Base-by-base conservation (phyloP, 2,329 filamentous ascomycete species). In the Cladophialophora chaetospira region DNA sequence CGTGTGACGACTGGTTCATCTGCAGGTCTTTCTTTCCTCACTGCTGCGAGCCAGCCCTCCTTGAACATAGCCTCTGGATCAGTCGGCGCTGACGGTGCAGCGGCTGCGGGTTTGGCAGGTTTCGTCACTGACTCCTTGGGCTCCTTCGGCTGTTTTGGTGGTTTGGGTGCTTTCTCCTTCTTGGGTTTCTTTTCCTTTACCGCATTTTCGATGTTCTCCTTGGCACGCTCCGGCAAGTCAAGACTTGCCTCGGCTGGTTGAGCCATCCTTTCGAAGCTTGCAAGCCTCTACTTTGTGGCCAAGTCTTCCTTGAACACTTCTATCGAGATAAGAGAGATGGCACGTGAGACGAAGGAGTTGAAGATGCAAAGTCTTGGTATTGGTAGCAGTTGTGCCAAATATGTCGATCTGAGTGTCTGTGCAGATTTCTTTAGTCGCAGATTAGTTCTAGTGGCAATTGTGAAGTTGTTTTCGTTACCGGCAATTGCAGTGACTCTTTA, bases 11-110 rank as follows among this genome's bases (percentile, higher is more conserved):
- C 74, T 26, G 72, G 66, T 49, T 73, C 69, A 58, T 81, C 82
- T 42, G 79, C 76, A 1, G 86, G 85, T 46, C 84, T 80, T 72
- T 88, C 82, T 60, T 86, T 82, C 74, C 86, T 89, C 26, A 92
- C 87, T 3, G 87, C 84, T 49, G 81, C 78, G 31, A 92, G 79
- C 74, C 91, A 93, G 35, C 88, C 89, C 68, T 85, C 82, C 75
- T 89, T 89, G 78, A 92, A 93, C 82, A 92, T 91, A 63, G 82
- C 78, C 61, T 89, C 81, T 0, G 76, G 75, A 45, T 79, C 77
- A 44, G 68, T 68, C 15, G 72, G 67, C 19, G 57, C 63, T 28
- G 63, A 56, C 43, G 64, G 60, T 10, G 66, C 47, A 21, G 68
- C 63, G 40, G 70, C 72, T 28, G 60, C 60, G n/a, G 70, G 63